Conservation (phyloP, 805 yeast genomes). For the Metschnikowia similis region DNA sequence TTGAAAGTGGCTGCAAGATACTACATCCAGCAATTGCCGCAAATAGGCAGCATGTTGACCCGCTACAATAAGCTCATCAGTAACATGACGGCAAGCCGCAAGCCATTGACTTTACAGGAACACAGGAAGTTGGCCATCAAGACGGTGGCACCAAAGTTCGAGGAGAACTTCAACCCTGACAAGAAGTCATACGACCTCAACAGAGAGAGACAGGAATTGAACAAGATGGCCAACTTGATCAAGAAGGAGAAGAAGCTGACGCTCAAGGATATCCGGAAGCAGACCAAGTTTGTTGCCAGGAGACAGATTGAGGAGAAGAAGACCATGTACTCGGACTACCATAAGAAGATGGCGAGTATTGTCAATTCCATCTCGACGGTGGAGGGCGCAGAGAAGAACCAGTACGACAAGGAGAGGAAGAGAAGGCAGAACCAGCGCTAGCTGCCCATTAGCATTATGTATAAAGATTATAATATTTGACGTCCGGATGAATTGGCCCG, state of each 20-base stretch:
- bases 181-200: constrained; percentile 87
- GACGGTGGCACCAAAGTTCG: constrained; percentile 84
- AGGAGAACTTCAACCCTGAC: constrained; percentile 94
- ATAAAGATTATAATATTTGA: neutral
- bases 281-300: constrained; percentile 80
- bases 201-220: constrained; percentile 73
- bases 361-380: constrained; percentile 84
- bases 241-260: constrained; percentile 90
- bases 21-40: constrained; percentile 29
- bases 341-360: constrained; percentile 82
- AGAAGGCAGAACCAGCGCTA: constrained; percentile 44
- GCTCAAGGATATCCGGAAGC: constrained; percentile 86
- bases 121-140: constrained; percentile 84
- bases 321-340: constrained; percentile 71
- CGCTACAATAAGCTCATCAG: constrained; percentile 45
- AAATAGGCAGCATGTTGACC: constrained; percentile 31
- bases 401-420: constrained; percentile 82
- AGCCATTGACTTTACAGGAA: constrained; percentile 74
- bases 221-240: constrained; percentile 76
- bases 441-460: neutral
- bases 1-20: constrained; percentile 36
- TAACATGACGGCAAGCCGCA: constrained; percentile 26
- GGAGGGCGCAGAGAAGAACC: constrained; percentile 93
- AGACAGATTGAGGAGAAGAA: constrained; percentile 79
- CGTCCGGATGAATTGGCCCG: neutral